phyloP scores from a whole-genome alignment of 148 eudicot species.

The Nyssa sinensis region DNA sequence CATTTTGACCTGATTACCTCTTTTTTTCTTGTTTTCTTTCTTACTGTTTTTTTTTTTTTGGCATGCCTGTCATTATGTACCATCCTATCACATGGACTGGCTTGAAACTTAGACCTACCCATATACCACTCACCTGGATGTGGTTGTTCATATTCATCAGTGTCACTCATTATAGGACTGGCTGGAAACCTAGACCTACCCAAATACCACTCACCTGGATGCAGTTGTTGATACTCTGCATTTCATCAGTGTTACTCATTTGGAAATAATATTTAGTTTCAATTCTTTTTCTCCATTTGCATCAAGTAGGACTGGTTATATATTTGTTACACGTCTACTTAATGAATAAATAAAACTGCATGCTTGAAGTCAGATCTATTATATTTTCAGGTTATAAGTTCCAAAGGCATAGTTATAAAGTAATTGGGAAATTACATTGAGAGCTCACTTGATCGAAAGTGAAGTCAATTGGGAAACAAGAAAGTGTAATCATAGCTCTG shows the following conservation, averaged over 20 bases:
- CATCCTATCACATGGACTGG: no score
- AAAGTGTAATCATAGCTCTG: neutral
- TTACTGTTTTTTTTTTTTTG: neutral
- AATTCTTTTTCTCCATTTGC: neutral
- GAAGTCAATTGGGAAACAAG: neutral
- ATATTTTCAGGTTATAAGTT: neutral
- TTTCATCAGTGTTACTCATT: no score
- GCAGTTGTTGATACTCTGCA: neutral
- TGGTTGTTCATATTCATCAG: no score
- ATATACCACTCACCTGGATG: neutral
- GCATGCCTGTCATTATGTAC: neutral
- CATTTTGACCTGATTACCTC: neutral
- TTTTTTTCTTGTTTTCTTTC: no score
- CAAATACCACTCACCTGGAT: no score
- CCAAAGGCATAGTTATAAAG: neutral
- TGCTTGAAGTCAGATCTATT: neutral
- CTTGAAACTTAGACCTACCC: no score
- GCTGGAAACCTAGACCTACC: no score
- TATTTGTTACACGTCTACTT: no score
- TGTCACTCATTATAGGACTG: no score
- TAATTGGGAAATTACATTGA: neutral
- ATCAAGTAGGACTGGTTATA: neutral
- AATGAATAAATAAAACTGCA: neutral
- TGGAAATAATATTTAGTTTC: neutral
- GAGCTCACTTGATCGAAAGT: neutral